phyloP scores from a whole-genome alignment of 2,329 filamentous ascomycete species.

The Claviceps cyperi region DNA sequence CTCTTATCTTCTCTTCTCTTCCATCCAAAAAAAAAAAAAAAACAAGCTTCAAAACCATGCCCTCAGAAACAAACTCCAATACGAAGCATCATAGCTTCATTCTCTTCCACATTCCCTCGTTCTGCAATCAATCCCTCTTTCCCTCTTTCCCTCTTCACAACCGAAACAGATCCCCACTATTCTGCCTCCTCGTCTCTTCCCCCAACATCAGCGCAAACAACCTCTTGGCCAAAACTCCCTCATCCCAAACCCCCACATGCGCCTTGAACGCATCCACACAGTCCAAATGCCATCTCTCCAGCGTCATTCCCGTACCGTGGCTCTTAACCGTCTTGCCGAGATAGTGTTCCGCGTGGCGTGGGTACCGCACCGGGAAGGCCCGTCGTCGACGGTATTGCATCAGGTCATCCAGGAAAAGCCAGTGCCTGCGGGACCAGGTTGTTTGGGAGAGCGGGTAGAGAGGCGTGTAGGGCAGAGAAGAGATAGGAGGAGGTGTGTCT shows the following conservation, averaged over 20 bases:
- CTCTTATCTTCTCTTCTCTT: too few relatives aligned
- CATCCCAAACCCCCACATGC: slow-evolving; percentile 36
- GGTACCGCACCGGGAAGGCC: slow-evolving; percentile 18
- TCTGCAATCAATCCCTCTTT: too few relatives aligned
- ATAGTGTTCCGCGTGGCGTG: slow-evolving; percentile 19
- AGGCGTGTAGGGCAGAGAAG: neutral
- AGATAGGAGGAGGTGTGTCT: slow-evolving; percentile 13
- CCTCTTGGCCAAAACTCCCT: slow-evolving; percentile 32
- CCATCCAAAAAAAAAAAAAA: too few relatives aligned
- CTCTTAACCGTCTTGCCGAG: slow-evolving; percentile 34
- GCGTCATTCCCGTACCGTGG: slow-evolving; percentile 29
- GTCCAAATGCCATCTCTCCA: slow-evolving; percentile 44
- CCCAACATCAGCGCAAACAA: slow-evolving; percentile 38
- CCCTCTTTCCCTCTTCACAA: too few relatives aligned
- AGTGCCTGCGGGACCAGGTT: slow-evolving; percentile 36
- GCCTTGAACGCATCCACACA: slow-evolving; percentile 38
- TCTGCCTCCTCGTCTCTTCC: slow-evolving; percentile 23
- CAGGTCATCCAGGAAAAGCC: slow-evolving; percentile 37
- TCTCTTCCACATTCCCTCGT: too few relatives aligned
- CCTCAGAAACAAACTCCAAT: too few relatives aligned
- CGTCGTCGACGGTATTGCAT: slow-evolving; percentile 32
- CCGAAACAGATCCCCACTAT: too few relatives aligned
- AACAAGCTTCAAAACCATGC: too few relatives aligned
- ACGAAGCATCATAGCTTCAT: too few relatives aligned
- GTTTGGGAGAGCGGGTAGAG: slow-evolving; percentile 23